Conservation (phyloP, 2,329 filamentous ascomycete genomes). For the Ascochyta rabiei region DNA sequence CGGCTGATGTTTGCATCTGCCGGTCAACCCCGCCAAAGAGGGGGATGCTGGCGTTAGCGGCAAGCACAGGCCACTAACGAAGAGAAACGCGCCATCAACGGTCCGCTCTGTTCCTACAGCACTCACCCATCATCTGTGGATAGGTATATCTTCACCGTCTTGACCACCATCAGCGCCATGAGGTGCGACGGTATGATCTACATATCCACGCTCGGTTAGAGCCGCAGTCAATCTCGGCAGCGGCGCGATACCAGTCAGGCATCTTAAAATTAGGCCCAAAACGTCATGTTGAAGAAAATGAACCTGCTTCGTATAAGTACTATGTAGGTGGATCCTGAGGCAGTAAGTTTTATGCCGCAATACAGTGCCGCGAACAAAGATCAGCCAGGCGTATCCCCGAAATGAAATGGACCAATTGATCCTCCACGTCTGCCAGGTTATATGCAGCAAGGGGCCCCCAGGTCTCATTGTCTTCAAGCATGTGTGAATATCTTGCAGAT, state of each 20-base stretch:
- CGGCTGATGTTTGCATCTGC: neutral
- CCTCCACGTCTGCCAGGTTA: neutral
- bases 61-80: too few relatives aligned
- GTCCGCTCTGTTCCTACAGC: too few relatives aligned
- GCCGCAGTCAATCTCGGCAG: neutral
- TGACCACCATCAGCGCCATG: neutral
- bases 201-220: neutral
- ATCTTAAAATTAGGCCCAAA: neutral
- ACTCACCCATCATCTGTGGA: neutral
- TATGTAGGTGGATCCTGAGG: neutral
- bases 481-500: neutral
- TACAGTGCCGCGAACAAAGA: neutral
- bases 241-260: neutral
- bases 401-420: slow-evolving; percentile 4
- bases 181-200: neutral
- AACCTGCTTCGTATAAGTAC: too few relatives aligned
- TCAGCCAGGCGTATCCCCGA: neutral
- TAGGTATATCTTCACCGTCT: neutral
- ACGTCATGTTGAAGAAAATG: neutral
- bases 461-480: slow-evolving; percentile 1
- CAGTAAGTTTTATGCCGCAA: slow-evolving; percentile 5
- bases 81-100: too few relatives aligned
- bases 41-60: neutral
- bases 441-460: slow-evolving; percentile 1
- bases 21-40: neutral